Evolutionary conservation across 2,329 filamentous ascomycete genomes (phyloP), one percentile per base, ranked within the genome.

Genomic region (Fusarium albosuccineum): DNA sequence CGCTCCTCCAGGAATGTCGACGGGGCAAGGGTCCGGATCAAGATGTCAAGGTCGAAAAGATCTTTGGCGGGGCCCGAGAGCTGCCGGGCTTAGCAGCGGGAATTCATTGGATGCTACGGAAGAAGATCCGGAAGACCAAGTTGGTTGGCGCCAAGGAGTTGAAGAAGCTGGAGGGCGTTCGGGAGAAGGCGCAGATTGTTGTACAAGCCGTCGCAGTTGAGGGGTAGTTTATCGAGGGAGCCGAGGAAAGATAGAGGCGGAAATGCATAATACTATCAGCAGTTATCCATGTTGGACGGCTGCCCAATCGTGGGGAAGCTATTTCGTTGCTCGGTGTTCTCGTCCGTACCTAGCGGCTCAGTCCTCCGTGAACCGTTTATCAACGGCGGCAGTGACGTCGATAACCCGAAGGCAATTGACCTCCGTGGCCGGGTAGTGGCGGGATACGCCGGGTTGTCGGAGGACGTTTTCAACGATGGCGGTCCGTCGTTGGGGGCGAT

Each of bases 81-180:
- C 84, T 87, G 3, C 88, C 89, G 1, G 87, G 90, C 59, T 85
- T 97, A 64, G 88, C 90, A 6, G 87, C 87, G 57, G 92, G 92
- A 0, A 74, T 97, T 67, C 89, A 92, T 64, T 97, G 91, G 78
- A 96, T 97, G 74, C 74, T 98, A 53, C 87, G 88, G 73, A 94
- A 91, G 76, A 86, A 91, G 44, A 85, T 97, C 14, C 83, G 86
- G 5, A 91, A 89, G 75, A 91, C 90, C 4, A 75, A 87, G 71
- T 78, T 88, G 66, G 76, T 85, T 42, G 79, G 80, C 13, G 79
- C 81, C 6, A 85, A 83, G 64, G 81, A 87, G 55, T 79, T 78
- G 55, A 82, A 79, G 66, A 81, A 77, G 62, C 72, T 90, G 37
- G 73, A 77, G 9, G 55, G 68, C 13, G 73, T 79, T 36, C 69